Evolutionary conservation across 345 rosid genomes (phyloP).

Genomic region (Odontarrhena argentea): DNA sequence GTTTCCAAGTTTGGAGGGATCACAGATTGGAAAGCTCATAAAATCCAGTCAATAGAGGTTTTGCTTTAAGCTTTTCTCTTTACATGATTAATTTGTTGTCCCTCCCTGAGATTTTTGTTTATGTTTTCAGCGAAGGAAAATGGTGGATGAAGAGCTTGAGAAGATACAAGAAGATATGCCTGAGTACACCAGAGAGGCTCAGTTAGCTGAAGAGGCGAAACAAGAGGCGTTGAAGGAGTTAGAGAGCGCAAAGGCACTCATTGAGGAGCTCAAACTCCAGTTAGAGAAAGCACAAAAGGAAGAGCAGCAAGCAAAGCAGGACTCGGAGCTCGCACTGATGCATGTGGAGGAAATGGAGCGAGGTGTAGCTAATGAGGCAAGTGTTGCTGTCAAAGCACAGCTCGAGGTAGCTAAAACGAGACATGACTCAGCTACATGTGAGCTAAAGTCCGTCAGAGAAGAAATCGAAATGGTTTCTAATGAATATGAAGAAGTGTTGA

Average conservation of each 20-base stretch:
- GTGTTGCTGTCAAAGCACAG: constrained; percentile 91
- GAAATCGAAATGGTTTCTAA: constrained; percentile 60
- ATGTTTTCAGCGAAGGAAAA: constrained; percentile 64
- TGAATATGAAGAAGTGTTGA: constrained; percentile 62
- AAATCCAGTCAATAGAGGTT: constrained; percentile 83
- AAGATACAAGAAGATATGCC: constrained; percentile 71
- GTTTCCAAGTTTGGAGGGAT: constrained; percentile 98
- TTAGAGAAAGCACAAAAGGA: constrained; percentile 89
- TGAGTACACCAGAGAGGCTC: constrained; percentile 58
- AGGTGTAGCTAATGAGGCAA: constrained; percentile 82
- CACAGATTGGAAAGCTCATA: constrained; percentile 96
- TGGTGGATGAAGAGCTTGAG: constrained; percentile 80
- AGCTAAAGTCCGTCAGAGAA: constrained; percentile 64
- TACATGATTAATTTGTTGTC: not conserved
- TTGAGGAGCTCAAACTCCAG: constrained; percentile 78
- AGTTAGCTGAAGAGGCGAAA: constrained; percentile 71
- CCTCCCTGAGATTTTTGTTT: not conserved
- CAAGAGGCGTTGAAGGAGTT: constrained; percentile 59
- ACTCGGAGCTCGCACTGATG: constrained; percentile 80
- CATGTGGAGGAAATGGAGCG: constrained; percentile 90
- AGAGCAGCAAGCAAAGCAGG: constrained; percentile 93
- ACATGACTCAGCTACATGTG: constrained; percentile 64
- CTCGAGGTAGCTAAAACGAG: constrained; percentile 90
- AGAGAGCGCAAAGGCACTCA: constrained; percentile 64
- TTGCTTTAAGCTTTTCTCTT: not conserved